These are phyloP conservation scores for Musa beccarii DNA, from an alignment of 176 grass and related monocot genomes.

Conservation along the genomic window DNA sequence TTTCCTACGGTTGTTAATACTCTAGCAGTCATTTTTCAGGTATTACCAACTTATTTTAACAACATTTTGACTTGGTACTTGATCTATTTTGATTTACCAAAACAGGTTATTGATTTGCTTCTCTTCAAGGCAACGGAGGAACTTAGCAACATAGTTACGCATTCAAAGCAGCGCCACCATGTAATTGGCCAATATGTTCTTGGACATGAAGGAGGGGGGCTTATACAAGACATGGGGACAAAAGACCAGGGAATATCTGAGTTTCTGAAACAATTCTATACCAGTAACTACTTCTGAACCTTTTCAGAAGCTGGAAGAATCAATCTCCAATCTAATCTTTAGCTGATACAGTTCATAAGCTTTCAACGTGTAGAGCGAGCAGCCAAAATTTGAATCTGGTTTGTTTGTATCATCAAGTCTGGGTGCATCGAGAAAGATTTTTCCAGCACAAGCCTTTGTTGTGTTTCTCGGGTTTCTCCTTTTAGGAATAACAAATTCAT, in stretches of 20 bases:
- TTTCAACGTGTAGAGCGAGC: neutral
- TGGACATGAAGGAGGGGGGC: conserved; percentile 27
- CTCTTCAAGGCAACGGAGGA: conserved; percentile 85
- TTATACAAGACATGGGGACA: conserved; percentile 37
- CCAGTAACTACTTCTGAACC: conserved; percentile 70
- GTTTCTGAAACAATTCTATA: conserved; percentile 86
- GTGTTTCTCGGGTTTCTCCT: neutral
- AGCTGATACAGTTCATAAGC: neutral
- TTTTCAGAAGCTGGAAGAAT: neutral
- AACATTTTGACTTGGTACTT: neutral
- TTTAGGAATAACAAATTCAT: conserved; percentile 6
- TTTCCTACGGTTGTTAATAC: too few species aligned
- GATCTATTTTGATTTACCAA: conserved; percentile 2
- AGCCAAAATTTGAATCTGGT: neutral
- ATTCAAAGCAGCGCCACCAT: conserved; percentile 92
- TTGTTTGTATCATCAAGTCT: neutral
- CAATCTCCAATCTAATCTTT: neutral
- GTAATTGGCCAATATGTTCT: conserved; percentile 84
- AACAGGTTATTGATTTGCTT: conserved; percentile 91
- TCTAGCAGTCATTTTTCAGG: too few species aligned
- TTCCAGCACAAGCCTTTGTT: neutral
- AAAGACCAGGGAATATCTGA: conserved; percentile 55
- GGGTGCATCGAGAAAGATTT: neutral
- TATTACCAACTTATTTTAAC: too few species aligned
- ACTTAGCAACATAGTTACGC: conserved; percentile 63